These are phyloP conservation scores for Skeletonema potamos DNA, from an alignment of 108 stramenopile species.

Conservation along the genomic window DNA sequence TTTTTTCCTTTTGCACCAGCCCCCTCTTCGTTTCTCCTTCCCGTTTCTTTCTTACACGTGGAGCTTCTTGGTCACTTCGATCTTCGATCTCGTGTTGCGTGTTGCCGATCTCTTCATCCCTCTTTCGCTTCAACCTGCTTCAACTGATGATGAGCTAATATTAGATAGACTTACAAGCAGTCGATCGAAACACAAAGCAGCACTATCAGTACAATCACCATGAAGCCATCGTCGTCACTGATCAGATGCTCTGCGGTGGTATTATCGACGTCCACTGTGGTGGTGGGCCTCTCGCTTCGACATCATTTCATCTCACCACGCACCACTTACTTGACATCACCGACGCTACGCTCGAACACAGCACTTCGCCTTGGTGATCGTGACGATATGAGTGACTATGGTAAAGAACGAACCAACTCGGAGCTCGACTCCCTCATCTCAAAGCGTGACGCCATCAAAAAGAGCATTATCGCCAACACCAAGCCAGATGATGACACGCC, in stretches of 20 bases:
- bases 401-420: slow-evolving; percentile 8
- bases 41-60: no score
- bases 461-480: slow-evolving; percentile 11
- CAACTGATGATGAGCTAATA: no score
- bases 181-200: not conserved
- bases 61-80: no score
- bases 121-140: no score
- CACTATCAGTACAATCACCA: no score
- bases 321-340: not conserved
- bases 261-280: not conserved
- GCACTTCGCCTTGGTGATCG: slow-evolving; percentile 17
- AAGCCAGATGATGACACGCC: slow-evolving; percentile 42
- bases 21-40: no score
- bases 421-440: slow-evolving; percentile 32
- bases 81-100: no score
- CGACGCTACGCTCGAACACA: not conserved
- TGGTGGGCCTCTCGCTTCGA: not conserved
- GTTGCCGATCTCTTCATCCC: no score
- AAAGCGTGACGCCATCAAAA: slow-evolving; percentile 28
- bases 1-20: no score
- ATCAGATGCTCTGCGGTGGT: not conserved
- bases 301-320: not conserved
- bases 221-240: not conserved
- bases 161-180: not conserved
- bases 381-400: slow-evolving; percentile 17